Conservation (phyloP, 441 rosid genomes). For the Theobroma grandiflorum region DNA sequence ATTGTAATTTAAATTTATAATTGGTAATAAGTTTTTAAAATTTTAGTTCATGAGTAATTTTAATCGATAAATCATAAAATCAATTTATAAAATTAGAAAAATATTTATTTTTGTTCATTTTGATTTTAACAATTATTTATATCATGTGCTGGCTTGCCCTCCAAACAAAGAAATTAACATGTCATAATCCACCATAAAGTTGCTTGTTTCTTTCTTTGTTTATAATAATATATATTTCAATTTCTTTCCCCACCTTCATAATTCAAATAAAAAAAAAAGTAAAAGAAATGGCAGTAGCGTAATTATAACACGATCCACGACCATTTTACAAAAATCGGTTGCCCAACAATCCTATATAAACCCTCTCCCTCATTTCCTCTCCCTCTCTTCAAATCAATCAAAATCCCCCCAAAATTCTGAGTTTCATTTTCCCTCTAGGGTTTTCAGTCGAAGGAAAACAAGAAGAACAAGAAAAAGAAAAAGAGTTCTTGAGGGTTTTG, state of each 20-base stretch:
- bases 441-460: background rate
- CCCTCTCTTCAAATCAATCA: constrained; percentile 5
- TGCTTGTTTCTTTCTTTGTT: background rate
- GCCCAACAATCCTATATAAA: background rate
- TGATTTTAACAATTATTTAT: background rate
- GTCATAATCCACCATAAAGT: background rate
- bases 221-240: too few relatives aligned
- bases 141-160: background rate
- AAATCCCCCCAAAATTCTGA: background rate
- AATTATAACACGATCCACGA: background rate
- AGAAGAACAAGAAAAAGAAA: background rate
- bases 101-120: background rate
- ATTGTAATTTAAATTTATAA: too few relatives aligned
- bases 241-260: background rate
- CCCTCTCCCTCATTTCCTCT: background rate
- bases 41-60: too few relatives aligned
- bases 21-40: too few relatives aligned
- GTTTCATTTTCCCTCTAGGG: background rate
- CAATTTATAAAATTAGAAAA: too few relatives aligned
- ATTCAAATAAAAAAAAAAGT: background rate
- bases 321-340: background rate
- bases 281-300: background rate
- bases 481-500: background rate
- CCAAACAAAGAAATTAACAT: background rate
- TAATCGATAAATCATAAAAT: too few relatives aligned